Base-by-base conservation (phyloP, 2,329 filamentous ascomycete genomes). In the Ophiocordyceps sinensis region DNA sequence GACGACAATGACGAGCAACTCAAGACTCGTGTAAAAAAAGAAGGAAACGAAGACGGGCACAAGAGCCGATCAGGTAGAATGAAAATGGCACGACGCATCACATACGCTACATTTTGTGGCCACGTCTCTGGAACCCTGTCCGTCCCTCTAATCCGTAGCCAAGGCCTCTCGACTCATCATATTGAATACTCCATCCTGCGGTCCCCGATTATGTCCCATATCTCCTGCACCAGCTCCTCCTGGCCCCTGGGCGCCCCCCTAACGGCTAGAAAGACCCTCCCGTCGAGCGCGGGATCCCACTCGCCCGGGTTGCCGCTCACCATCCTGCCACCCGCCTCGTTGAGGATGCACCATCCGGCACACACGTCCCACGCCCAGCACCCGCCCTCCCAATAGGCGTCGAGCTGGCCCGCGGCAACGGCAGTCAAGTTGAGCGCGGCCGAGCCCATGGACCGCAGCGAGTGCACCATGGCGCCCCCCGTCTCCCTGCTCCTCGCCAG, bases 341-440 rank as follows among this genome's bases (percentile, higher is more conserved):
- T 63, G 23, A 89, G 63, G 45, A 89, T 79, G 43, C 79, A 77
- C 84, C 83, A 88, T 0, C 79, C 84, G 5, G 85, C 85, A 54
- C 81, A 85, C 3, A 89, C 84, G 57, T 89, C 84, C 84, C 84
- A 89, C 2, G 83, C 82, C 74, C 82, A 89, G 59, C 82, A 86
- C 1, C 85, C 84, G 31, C 80, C 82, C 62, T 89, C 84, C 84
- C 84, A 89, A 57, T 85, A 89, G 19, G 76, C 52, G 56, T 89
- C 84, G 23, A 85, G 50, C 56, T 77, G 71, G 0, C 84, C 84
- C 10, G 75, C 73, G 3, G 84, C 84, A 4, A 85, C 79, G 32
- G 70, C 72, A 43, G 81, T 85, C 15, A 88, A 59, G 57, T 88
- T 88, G 51, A 89, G 63, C 34, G 84, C 84, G 8, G 84, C 84